Conservation (phyloP, 371 early-diverging fungal species). For the Zychaea mexicana region DNA sequence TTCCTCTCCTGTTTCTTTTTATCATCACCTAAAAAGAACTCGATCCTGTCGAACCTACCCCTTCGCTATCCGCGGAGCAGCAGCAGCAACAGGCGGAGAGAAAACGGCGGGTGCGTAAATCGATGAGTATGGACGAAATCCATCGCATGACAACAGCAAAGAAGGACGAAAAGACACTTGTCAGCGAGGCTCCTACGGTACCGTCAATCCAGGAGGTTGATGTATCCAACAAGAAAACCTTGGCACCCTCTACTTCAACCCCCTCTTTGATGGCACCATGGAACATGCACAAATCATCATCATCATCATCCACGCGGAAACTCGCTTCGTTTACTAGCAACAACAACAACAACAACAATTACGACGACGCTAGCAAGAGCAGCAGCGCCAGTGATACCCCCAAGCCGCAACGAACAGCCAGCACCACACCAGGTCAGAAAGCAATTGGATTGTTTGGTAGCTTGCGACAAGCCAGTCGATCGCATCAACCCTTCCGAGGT, state of each 20-base stretch:
- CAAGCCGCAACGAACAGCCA: neutral
- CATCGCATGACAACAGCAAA: slow-evolving; percentile 7
- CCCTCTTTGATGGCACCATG: neutral
- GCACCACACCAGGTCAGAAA: neutral
- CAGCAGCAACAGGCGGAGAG: slow-evolving; percentile 2
- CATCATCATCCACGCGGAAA: neutral
- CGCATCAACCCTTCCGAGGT: slow-evolving; percentile 17
- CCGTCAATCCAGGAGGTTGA: neutral
- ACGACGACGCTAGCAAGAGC: neutral
- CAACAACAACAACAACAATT: neutral
- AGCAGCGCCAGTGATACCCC: neutral
- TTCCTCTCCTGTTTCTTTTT: neutral
- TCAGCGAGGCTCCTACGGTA: neutral
- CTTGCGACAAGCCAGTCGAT: slow-evolving; percentile 25
- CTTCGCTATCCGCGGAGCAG: neutral
- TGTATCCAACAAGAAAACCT: neutral
- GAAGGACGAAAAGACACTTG: slow-evolving; percentile 5
- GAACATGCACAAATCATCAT: neutral
- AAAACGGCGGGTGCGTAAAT: slow-evolving; percentile 16
- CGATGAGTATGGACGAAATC: slow-evolving; percentile 20
- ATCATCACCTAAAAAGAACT: too few species aligned
- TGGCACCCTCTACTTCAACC: neutral
- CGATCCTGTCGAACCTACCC: neutral
- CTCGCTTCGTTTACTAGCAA: neutral
- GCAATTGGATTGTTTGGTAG: slow-evolving; percentile 26